Base-by-base conservation (phyloP, 1,284 basidiomycete genomes). In the Malassezia obtusa region DNA sequence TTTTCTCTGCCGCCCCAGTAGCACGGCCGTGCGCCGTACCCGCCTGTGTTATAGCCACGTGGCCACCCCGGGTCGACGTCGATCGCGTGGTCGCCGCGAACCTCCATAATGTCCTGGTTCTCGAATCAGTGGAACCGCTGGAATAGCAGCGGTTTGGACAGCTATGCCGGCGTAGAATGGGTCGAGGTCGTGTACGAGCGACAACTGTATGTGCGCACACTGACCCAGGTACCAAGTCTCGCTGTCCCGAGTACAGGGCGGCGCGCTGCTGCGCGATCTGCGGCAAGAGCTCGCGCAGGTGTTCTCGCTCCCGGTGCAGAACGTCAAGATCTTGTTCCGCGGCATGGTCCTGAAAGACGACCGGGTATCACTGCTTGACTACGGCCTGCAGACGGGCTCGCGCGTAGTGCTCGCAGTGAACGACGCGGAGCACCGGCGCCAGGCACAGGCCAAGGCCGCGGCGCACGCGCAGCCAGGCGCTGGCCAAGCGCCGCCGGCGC, bases 31-130 rank as follows among this genome's bases (percentile, higher is more conserved):
- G 10, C 25, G 19, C 5, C 14, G 14, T 41, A 3, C 17, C 31
- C 45, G 24, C 19, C 46, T 21, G 11, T 35, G 30, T 14, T 3
- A 9, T 14, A 28, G 30, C 43, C 45, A 35, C 37, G 51, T 28
- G 28, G n/a, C 36, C 28, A 37, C n/a, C 24, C 21, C 32, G 14
- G 6, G 28, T 6, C 14, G 22, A 26, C 17, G 12, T n/a, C 40
- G 22, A 32, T 26, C 43, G 24, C 26, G 19, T 35, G 33, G 21
- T 33, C 41, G 33, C 11, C 19, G 19, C 26, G 43, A 7, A 15
- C 24, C 1, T n/a, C 31, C 14, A 51, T 15, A 33, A 72, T 72
- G 69, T 70, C 69, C 36, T 72, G 69, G 69, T 71, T 72, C 60
- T 68, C 68, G 25, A 61, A 62, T n/a, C 64, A 68, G 53, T 72